Evolutionary conservation across 2,329 filamentous ascomycete species (phyloP), one percentile per base, ranked within the genome.

Genomic region (Dendrostoma leiphaemia): DNA sequence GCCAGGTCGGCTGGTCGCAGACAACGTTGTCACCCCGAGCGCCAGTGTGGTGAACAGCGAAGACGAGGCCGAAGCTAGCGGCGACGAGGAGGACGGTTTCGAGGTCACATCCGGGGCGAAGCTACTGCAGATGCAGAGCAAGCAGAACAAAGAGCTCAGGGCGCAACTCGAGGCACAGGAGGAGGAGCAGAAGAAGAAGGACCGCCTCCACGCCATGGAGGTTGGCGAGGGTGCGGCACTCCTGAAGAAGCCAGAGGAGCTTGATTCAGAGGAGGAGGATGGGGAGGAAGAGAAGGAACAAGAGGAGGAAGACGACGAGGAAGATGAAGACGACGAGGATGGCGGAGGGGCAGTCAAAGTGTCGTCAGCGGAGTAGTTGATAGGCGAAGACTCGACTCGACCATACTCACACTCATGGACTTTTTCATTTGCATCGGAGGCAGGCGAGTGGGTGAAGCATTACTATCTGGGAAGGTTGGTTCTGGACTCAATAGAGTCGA

Each of bases 131-230:
- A 69, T 73, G 44, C 69, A 75, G 58, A 70, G 70, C 54, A 78
- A 78, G 44, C 69, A 75, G 58, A 70, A 70, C 54, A 78, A 78
- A 62, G 74, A 79, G 48, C 75, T 56, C 28, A 45, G 49, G 48
- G 56, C 53, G 34, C 37, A 79, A 47, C 75, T 56, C 29, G 48
- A 51, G 43, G 56, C 53, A 19, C 19, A 54, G 17, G 58, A 58
- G 47, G 59, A 66, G 29, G 64, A 71, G 50, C 72, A 75, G 55
- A 70, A 78, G 62, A 72, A 76, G 60, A 80, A 82, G 66, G 74
- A 81, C 53, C 78, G 76, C 50, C 71, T 84, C 15, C 81, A 83
- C 62, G 73, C 77, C 61, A 85, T 84, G 81, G 81, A 84, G 60
- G 76, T 81, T 2, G 79, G 76, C 53, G 81, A 84, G 63, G 81